A percentile compares a stretch with the other conserved stretches of the same genome.
Conservation (phyloP, 192 early-diverging fungal genomes). For the Coemansia sp. region DNA sequence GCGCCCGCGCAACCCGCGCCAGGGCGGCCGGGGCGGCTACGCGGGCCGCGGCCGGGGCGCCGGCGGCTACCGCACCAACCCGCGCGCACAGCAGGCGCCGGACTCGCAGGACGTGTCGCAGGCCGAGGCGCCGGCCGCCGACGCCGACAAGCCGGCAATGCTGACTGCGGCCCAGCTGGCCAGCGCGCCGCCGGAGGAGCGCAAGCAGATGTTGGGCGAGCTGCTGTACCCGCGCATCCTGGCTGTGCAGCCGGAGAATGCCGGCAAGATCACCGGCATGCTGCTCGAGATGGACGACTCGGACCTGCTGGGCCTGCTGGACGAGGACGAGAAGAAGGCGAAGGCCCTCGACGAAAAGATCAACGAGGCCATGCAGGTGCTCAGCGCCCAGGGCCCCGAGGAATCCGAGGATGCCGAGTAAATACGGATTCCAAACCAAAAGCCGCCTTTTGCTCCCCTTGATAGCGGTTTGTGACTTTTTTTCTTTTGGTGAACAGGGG, state of each 20-base stretch:
- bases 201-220: conserved; percentile 98
- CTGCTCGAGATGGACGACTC: conserved; percentile 96
- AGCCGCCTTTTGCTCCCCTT: too few relatives aligned
- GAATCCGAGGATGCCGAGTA: too few relatives aligned
- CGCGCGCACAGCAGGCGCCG: conserved; percentile 35
- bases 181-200: conserved; percentile 72
- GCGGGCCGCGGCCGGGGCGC: conserved; percentile 51
- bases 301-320: conserved; percentile 87
- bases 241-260: conserved; percentile 60
- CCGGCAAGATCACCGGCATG: conserved; percentile 99
- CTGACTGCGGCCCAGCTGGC: conserved; percentile 77
- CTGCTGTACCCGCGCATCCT: conserved; percentile 86
- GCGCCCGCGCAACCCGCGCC: conserved; percentile 52
- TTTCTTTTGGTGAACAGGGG: too few relatives aligned
- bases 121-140: conserved; percentile 33
- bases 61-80: conserved; percentile 49
- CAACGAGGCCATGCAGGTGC: conserved; percentile 78
- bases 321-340: conserved; percentile 55
- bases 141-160: conserved; percentile 20
- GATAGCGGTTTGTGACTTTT: too few relatives aligned
- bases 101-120: conserved; percentile 32
- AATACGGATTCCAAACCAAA: too few relatives aligned
- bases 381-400: conserved; percentile 42
- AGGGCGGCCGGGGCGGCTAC: conserved; percentile 47
- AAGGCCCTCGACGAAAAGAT: conserved; percentile 83